Conservation (phyloP, 768 basidiomycete genomes). For the Pisolithus sp. region DNA sequence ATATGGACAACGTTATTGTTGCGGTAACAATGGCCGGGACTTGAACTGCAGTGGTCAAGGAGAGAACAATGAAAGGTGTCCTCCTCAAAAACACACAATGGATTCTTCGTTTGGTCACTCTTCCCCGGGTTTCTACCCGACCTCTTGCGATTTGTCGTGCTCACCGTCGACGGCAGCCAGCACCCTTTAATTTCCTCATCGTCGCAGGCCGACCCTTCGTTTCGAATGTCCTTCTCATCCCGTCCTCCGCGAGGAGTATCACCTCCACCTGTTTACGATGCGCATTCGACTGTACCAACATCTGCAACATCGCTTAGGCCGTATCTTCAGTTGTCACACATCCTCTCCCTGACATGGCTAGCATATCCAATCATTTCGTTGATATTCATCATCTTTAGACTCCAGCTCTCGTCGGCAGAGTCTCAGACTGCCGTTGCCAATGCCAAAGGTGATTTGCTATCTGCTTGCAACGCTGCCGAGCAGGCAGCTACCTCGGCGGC, state of each 20-base stretch:
- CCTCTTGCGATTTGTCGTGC: slow-evolving; percentile 2
- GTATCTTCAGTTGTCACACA: slow-evolving; percentile 76
- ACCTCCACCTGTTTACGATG: slow-evolving; percentile 55
- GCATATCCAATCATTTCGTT: slow-evolving; percentile 89
- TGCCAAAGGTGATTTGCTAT: slow-evolving; percentile 70
- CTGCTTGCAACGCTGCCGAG: slow-evolving; percentile 84
- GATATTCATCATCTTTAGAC: slow-evolving; percentile 78
- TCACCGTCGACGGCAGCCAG: slow-evolving; percentile 8
- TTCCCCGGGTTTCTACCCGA: slow-evolving; percentile 10
- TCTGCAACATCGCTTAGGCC: slow-evolving; percentile 51
- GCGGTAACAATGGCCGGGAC: not conserved
- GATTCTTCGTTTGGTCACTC: slow-evolving; percentile 1
- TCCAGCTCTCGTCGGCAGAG: slow-evolving; percentile 65
- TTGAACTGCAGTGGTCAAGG: not conserved
- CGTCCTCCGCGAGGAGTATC: slow-evolving; percentile 24
- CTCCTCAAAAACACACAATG: slow-evolving; percentile 22
- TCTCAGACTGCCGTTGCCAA: slow-evolving; percentile 60
- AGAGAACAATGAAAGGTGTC: slow-evolving; percentile 7
- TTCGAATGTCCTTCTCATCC: slow-evolving; percentile 25
- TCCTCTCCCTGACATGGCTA: slow-evolving; percentile 85
- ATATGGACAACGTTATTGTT: not conserved
- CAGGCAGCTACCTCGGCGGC: slow-evolving; percentile 74
- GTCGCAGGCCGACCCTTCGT: slow-evolving; percentile 34
- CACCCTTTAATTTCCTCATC: slow-evolving; percentile 8
- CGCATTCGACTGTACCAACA: slow-evolving; percentile 31